Conservation (phyloP, 805 yeast species). For the Myxozyma monticola region DNA sequence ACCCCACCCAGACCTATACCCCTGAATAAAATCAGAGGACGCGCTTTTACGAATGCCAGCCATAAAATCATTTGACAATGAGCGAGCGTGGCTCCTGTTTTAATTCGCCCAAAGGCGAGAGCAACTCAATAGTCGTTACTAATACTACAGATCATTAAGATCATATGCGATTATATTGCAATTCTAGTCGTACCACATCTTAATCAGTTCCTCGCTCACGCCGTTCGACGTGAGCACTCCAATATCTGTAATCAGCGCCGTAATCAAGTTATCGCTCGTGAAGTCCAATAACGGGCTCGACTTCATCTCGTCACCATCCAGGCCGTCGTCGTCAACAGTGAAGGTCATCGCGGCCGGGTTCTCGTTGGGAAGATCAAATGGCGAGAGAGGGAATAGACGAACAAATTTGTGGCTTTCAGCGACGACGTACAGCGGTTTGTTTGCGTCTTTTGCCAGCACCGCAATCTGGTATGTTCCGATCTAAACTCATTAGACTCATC, state of each 20-base stretch:
- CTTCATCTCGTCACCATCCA: conserved; percentile 34
- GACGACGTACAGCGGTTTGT: conserved; percentile 90
- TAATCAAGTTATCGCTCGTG: conserved; percentile 92
- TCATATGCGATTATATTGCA: too few species aligned
- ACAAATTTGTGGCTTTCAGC: conserved; percentile 95
- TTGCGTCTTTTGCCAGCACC: conserved; percentile 82
- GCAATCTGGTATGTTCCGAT: conserved; percentile 94
- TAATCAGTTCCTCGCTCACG: conserved; percentile 95
- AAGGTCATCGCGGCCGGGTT: conserved; percentile 13
- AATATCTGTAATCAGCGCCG: conserved; percentile 92
- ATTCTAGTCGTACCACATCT: conserved; percentile 62
- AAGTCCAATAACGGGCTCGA: conserved; percentile 73
- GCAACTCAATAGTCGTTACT: too few species aligned
- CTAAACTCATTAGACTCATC: conserved; percentile 16
- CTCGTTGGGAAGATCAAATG: conserved; percentile 78
- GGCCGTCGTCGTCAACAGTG: conserved; percentile 29
- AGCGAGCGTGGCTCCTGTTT: too few species aligned
- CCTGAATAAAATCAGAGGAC: too few species aligned
- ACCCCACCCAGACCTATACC: too few species aligned
- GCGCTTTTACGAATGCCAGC: too few species aligned
- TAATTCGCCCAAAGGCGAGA: too few species aligned
- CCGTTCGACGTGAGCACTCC: conserved; percentile 98
- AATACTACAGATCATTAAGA: too few species aligned
- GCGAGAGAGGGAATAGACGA: conserved; percentile 90
- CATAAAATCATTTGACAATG: too few species aligned